phyloP scores from a whole-genome alignment of 228 moss, liverwort and hornwort genomes.

The Sphagnum magellanicum region DNA sequence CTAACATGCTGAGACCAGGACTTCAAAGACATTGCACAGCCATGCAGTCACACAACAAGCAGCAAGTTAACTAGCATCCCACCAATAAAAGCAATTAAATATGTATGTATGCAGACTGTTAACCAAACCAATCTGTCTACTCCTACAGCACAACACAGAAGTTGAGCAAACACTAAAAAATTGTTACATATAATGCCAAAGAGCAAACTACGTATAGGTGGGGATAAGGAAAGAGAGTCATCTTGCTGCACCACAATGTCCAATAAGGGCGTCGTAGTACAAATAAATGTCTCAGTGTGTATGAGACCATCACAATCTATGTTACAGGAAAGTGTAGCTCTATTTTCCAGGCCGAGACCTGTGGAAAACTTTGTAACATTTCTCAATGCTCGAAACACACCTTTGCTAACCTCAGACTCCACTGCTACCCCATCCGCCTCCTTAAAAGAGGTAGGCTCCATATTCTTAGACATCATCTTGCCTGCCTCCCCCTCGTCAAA shows the following conservation, averaged over 20 bases:
- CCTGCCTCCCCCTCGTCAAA: conserved; percentile 98
- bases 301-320: conserved; percentile 83
- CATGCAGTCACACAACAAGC: not conserved
- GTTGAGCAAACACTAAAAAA: conserved; percentile 22
- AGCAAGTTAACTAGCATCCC: not conserved
- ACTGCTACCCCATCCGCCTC: conserved; percentile 99
- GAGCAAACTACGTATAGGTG: conserved; percentile 26
- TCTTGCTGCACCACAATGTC: conserved; percentile 68
- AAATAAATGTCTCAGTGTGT: conserved; percentile 86
- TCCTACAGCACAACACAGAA: too few species aligned
- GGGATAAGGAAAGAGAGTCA: conserved; percentile 56
- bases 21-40: not conserved
- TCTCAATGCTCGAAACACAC: conserved; percentile 96
- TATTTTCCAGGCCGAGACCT: conserved; percentile 69
- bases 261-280: conserved; percentile 38
- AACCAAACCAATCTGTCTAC: too few species aligned
- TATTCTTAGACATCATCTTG: conserved; percentile 81
- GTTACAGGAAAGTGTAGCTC: conserved; percentile 61
- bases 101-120: not conserved
- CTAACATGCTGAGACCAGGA: conserved; percentile 33
- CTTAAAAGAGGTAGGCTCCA: conserved; percentile 98
- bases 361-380: conserved; percentile 75
- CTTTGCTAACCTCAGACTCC: conserved; percentile 99
- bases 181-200: conserved; percentile 24
- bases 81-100: not conserved